Conservation (phyloP, 2,329 filamentous ascomycete genomes). For the Hymenoscyphus occultus region DNA sequence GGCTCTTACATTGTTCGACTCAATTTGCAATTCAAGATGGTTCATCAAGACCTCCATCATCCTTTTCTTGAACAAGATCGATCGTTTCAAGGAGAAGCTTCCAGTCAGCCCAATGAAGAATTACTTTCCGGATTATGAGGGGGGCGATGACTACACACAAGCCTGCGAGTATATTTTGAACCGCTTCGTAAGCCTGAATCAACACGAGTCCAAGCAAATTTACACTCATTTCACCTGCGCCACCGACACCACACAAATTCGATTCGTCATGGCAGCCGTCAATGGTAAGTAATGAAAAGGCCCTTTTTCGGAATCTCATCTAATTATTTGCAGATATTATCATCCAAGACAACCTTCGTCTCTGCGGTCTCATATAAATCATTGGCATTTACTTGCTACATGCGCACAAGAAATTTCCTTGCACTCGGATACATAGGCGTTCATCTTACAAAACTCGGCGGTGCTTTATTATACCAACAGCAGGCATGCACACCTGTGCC, state of each 20-base stretch:
- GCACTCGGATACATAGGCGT: conserved; percentile 32
- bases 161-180: conserved; percentile 99
- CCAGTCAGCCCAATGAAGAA: conserved; percentile 80
- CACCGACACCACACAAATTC: conserved; percentile 97
- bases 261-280: conserved; percentile 99
- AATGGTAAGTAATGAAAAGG: conserved; percentile 67
- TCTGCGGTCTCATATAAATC: conserved; percentile 88
- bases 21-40: conserved; percentile 85
- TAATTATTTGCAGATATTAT: conserved; percentile 80
- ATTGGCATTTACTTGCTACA: conserved; percentile 13
- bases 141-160: conserved; percentile 89
- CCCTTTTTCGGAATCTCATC: conserved; percentile 20
- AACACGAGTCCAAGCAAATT: conserved; percentile 99
- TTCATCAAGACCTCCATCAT: conserved; percentile 90
- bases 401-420: conserved; percentile 26
- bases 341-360: conserved; percentile 97
- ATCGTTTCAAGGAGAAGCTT: conserved; percentile 84
- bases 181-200: conserved; percentile 96
- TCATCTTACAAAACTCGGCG: conserved; percentile 33
- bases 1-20: conserved; percentile 81
- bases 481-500: conserved; percentile 24
- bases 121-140: conserved; percentile 89
- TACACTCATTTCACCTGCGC: conserved; percentile 99
- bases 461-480: conserved; percentile 35
- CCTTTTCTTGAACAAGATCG: conserved; percentile 87